Evolutionary conservation across 2,329 filamentous ascomycete genomes (phyloP), one percentile per base, ranked within the genome.

Genomic region (Aspergillus ochraceoroseus): DNA sequence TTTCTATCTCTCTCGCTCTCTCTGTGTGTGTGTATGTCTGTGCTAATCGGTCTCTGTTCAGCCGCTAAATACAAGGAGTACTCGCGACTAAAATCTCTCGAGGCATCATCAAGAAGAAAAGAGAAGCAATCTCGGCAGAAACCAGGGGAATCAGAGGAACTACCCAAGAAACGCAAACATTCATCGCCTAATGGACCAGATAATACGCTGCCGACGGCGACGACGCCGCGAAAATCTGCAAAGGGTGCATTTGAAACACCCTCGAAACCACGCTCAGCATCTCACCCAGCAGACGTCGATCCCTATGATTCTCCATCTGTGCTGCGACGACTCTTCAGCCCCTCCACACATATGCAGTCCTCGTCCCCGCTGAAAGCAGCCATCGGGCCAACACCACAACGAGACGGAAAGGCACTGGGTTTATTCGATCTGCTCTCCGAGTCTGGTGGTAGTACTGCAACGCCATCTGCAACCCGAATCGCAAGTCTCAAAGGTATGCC

Each of bases 61-160:
- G 70, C 68, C 17, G 58, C 61, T 4, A 72, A 72, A 59, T 73
- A 73, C 56, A 72, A 72, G 41, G 56, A 65, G 31, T 73, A 73
- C 52, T 59, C 62, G 19, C 62, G 62, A 27, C 45, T 73, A 4
- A 67, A 70, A 39, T 54, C 62, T 11, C 55, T 59, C 20, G 61
- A 64, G 41, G 38, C 48, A 29, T 48, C 56, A n/a, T 46, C 50
- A n/a, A 11, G 8, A 32, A 53, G 18, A 44, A 11, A 18, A 41
- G 46, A 30, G 37, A 43, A 50, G 43, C 38, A 46, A 32, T 47
- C 48, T 25, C 43, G 32, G 6, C 28, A 42, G 43, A 51, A 34
- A 18, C 46, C 37, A 35, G 48, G 28, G 15, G 41, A 49, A 23
- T 25, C 38, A n/a, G 39, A 54, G 42, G 47, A 58, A 33, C 46